Evolutionary conservation across 768 basidiomycete genomes (phyloP), one percentile per base, ranked within the genome.

Genomic region (Amanita brunnescens): DNA sequence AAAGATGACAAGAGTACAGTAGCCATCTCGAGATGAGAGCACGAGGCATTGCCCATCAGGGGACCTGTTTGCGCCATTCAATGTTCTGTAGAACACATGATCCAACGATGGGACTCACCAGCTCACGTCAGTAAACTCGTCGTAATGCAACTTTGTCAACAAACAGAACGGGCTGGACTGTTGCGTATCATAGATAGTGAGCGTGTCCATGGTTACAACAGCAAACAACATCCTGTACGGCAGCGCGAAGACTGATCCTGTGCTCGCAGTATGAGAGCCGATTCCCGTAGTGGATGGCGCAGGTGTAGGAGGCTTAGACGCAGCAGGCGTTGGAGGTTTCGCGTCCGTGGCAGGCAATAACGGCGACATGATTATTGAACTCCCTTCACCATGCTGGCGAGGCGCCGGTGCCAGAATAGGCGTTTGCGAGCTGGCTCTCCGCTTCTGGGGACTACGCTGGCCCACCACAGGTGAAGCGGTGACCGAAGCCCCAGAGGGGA

Each of bases 181-280:
- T 68, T 98, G 96, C 3, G 94, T 98, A 64, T 99, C 96, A 62
- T 99, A 93, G 47, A 99, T 85, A 23, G 88, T 78, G 40, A 99
- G 82, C 0, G 91, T 85, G 66, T 99, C 96, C 83, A 93, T 96
- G 18, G 95, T 96, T 44, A 92, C 87, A 13, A 98, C 91, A 1
- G 96, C 91, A 59, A 87, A 98, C 38, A 97, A 67, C 85, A 97
- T 88, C 46, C 96, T 77, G 66, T 98, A 97, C 2, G 94, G 90
- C 43, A 98, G 67, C 7, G 88, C 80, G 62, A 98, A 97, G 2
- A 96, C 73, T 12, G 89, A 85, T 13, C 77, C 79, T 0, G 78
- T 74, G 23, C 59, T 64, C 1, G 48, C 20, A 33, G 53, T 47
- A 38, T 39, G 57, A 8, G 57, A 42, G 29, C 51, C 12, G 37